Conservation (phyloP, 352 stramenopile genomes). For the Globisporangium viniferum region DNA sequence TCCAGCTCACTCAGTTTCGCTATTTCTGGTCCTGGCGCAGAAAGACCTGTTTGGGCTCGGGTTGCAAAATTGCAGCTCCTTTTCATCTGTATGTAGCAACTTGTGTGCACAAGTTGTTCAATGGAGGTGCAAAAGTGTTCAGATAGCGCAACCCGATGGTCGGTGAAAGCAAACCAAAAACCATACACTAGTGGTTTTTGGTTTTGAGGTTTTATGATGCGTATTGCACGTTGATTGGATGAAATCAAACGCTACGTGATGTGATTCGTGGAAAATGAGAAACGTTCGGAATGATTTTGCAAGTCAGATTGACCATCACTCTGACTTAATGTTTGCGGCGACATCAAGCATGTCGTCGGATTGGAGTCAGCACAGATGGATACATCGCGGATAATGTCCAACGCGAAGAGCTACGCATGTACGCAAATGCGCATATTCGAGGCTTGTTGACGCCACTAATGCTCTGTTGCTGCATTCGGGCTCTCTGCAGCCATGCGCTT, state of each 20-base stretch:
- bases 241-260: neutral
- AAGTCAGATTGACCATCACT: neutral
- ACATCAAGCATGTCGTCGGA: too few relatives aligned
- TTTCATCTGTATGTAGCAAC: neutral
- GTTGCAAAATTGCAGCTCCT: neutral
- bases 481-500: neutral
- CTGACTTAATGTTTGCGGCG: neutral
- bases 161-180: too few relatives aligned
- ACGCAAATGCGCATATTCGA: too few relatives aligned
- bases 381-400: neutral
- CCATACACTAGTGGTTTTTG: too few relatives aligned
- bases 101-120: neutral
- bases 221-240: neutral
- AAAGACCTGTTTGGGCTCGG: neutral
- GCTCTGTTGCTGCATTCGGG: too few relatives aligned
- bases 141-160: too few relatives aligned
- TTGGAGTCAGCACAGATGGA: neutral
- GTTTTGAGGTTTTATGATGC: too few relatives aligned
- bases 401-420: neutral
- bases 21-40: constrained; percentile 5
- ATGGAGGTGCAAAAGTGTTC: neutral
- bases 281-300: neutral
- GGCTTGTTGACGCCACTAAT: too few relatives aligned
- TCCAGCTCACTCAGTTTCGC: neutral
- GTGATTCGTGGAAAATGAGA: neutral